Conservation (phyloP, 176 grass and related monocot species). For the Cocos nucifera region DNA sequence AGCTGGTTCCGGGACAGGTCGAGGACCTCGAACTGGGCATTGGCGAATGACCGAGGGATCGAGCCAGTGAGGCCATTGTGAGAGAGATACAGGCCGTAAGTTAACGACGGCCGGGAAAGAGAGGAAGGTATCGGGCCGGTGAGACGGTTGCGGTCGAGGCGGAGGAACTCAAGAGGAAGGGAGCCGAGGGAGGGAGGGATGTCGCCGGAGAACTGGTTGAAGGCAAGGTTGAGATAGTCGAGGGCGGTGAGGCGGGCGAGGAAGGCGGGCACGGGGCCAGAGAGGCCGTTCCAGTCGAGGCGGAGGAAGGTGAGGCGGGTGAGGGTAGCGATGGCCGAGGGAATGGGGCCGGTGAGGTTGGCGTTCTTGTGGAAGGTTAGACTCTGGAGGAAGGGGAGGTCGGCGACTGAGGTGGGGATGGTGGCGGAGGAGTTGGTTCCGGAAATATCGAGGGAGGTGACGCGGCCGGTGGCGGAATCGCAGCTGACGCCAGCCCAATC, state of each 20-base stretch:
- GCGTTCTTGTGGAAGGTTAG: conserved; percentile 47
- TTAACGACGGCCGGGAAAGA: too few relatives aligned
- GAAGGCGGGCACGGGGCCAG: conserved; percentile 25
- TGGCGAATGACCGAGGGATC: too few relatives aligned
- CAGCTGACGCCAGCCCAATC: conserved; percentile 39
- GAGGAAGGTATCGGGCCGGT: conserved; percentile 4
- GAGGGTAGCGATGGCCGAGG: conserved; percentile 28
- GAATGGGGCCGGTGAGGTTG: conserved; percentile 25
- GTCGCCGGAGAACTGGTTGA: conserved; percentile 33
- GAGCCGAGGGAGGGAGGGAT: conserved; percentile 30
- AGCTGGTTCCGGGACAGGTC: too few relatives aligned
- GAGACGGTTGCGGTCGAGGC: conserved; percentile 35
- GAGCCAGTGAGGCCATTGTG: too few relatives aligned
- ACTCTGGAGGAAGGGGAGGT: conserved; percentile 29
- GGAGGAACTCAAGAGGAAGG: conserved; percentile 21
- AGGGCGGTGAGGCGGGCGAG: conserved; percentile 13
- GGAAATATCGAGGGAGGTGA: conserved; percentile 7
- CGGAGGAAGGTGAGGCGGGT: conserved; percentile 34
- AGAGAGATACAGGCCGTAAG: too few relatives aligned
- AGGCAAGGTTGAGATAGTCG: conserved; percentile 20
- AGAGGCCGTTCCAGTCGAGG: conserved; percentile 45
- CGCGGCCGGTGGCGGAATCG: conserved; percentile 31
- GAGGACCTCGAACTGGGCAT: too few relatives aligned
- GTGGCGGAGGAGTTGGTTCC: conserved; percentile 24
- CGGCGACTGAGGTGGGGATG: conserved; percentile 28